Percentiles rank a stretch among this genome's conserved stretches.
phyloP scores from a whole-genome alignment of 2,329 filamentous ascomycete genomes.

The Nakataea oryzae region DNA sequence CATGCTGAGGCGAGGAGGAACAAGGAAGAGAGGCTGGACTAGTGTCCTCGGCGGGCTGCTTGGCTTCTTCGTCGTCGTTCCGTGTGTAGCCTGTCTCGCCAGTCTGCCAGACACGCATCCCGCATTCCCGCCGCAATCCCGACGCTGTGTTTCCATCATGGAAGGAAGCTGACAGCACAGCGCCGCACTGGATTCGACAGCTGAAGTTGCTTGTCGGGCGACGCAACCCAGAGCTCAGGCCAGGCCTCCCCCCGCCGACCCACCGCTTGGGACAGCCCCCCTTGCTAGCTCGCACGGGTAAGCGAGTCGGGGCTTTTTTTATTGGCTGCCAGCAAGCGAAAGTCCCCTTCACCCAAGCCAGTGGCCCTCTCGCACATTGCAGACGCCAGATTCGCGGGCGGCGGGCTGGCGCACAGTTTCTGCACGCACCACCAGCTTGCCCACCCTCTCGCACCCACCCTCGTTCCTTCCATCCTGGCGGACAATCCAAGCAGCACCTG shows the following conservation, averaged over 20 bases:
- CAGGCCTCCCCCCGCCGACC: neutral
- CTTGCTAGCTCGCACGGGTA: conserved; percentile 9
- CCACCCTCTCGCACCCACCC: no score
- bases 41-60: no score
- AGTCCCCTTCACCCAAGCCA: neutral
- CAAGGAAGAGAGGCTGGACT: no score
- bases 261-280: neutral
- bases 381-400: neutral
- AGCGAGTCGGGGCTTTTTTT: conserved; percentile 21
- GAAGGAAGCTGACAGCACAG: neutral
- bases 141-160: neutral
- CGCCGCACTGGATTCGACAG: no score
- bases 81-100: neutral
- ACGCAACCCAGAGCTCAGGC: neutral
- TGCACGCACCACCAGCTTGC: no score
- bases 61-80: neutral
- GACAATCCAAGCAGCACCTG: no score
- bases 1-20: no score
- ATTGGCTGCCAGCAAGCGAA: conserved; percentile 25
- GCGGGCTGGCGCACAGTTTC: no score
- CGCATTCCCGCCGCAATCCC: neutral
- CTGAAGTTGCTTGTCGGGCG: no score
- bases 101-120: neutral
- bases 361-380: neutral
- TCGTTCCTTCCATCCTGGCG: no score